Evolutionary conservation across 805 yeast genomes (phyloP).

Genomic region (Candida arabinofermentans): DNA sequence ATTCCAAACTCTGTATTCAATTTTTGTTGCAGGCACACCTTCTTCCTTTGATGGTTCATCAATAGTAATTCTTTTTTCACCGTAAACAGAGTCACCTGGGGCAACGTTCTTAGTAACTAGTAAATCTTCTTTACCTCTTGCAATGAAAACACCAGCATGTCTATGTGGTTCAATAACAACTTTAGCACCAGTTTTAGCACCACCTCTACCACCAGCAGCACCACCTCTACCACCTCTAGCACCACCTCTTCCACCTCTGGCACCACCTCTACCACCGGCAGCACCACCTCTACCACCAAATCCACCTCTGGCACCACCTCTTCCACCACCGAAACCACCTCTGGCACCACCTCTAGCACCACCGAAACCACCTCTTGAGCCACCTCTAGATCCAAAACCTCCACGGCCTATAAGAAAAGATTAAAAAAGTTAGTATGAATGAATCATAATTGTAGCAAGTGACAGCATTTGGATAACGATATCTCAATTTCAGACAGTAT

Average conservation of each 20-base stretch:
- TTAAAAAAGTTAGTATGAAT: not conserved
- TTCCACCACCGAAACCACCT: slow-evolving; percentile 29
- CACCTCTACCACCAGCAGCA: slow-evolving; percentile 67
- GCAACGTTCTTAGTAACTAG: slow-evolving; percentile 95
- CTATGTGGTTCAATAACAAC: slow-evolving; percentile 98
- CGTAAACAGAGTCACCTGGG: slow-evolving; percentile 98
- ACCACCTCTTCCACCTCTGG: slow-evolving; percentile 50
- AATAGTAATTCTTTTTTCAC: slow-evolving; percentile 92
- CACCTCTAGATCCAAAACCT: slow-evolving; percentile 29
- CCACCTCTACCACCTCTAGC: slow-evolving; percentile 61
- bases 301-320: slow-evolving; percentile 45
- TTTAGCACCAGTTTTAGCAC: slow-evolving; percentile 89
- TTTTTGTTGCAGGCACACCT: slow-evolving; percentile 85
- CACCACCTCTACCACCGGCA: slow-evolving; percentile 48
- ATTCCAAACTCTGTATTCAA: slow-evolving; percentile 99
- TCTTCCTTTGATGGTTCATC: slow-evolving; percentile 92
- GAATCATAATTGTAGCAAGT: too few species aligned
- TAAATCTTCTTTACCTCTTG: slow-evolving; percentile 99
- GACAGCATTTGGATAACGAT: too few species aligned
- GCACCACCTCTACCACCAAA: slow-evolving; percentile 45
- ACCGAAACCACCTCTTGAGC: slow-evolving; percentile 45
- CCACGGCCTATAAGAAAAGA: slow-evolving; percentile 20
- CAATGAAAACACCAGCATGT: slow-evolving; percentile 98
- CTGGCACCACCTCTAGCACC: slow-evolving; percentile 49
- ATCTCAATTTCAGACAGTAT: too few species aligned